These are phyloP conservation scores for Helminthosporium solani DNA, from an alignment of 2,329 filamentous ascomycete genomes.

Conservation along the genomic window DNA sequence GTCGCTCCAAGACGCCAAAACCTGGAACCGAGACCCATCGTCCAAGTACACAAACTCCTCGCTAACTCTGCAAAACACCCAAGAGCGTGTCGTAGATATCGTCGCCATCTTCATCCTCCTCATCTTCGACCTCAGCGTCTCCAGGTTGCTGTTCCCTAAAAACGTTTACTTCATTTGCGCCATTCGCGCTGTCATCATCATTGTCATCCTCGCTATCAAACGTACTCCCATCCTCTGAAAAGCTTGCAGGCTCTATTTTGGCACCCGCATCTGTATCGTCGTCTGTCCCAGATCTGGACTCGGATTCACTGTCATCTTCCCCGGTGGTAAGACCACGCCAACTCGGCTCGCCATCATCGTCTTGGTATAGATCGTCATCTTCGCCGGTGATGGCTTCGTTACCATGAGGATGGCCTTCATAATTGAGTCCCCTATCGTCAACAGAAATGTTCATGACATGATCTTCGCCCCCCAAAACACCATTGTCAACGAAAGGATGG, in stretches of 20 bases:
- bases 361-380: slow-evolving; percentile 30
- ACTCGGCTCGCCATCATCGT: slow-evolving; percentile 31
- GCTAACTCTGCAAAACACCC: background rate
- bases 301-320: slow-evolving; percentile 24
- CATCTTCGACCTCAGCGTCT: background rate
- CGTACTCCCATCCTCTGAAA: slow-evolving; percentile 25
- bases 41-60: background rate
- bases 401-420: slow-evolving; percentile 1
- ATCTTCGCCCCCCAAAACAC: too few species aligned
- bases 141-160: background rate
- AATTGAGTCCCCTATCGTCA: slow-evolving; percentile 35
- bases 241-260: slow-evolving; percentile 40
- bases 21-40: too few species aligned
- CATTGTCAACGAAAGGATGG: too few species aligned
- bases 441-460: too few species aligned
- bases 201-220: slow-evolving; percentile 9
- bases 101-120: slow-evolving; percentile 1
- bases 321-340: slow-evolving; percentile 30
- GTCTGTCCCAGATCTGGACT: background rate
- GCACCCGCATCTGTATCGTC: slow-evolving; percentile 15
- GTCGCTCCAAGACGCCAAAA: too few species aligned
- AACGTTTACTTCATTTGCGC: background rate
- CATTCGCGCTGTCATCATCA: slow-evolving; percentile 14
- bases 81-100: slow-evolving; percentile 3
- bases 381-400: too few species aligned